Base-by-base conservation (phyloP, 192 early-diverging fungal genomes). In the Linderina pennispora region DNA sequence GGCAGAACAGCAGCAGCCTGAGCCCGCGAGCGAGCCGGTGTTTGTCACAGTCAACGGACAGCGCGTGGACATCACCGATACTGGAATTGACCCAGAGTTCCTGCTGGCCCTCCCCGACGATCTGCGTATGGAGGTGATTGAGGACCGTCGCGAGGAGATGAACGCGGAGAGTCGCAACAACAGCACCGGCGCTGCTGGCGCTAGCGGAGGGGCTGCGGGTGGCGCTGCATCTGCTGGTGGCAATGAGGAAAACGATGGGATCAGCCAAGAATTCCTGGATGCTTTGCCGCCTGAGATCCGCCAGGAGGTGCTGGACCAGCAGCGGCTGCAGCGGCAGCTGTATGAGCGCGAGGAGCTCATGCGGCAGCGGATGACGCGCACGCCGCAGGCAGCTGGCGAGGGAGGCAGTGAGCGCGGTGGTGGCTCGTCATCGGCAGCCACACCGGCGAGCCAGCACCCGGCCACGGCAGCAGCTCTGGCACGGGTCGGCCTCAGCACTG, bases 61-160 rank as follows among this genome's bases (percentile, higher is more conserved):
- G 26, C 48, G 75, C 49, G 75, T 94, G 0, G 94, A 99, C 46
- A 91, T 99, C 28, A 88, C 91, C 1, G 91, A 90, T 16, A 87
- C 86, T 15, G 96, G 91, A 8, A 99, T 99, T 34, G 96, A 99
- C 51, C 78, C 81, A 4, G 85, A 85, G 49, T 99, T 99, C 60
- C 71, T 99, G 43, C 82, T 88, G 50, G 96, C 96, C 2, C 68
- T 99, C 20, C 96, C 96, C 0, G 94, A 95, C 21, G 92, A 97
- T 37, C 62, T 99, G 56, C 86, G 91, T 33, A 79, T 82, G 51
- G 96, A 99, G 66, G 92, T 97, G 6, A 74, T 96, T 25, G 85
- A 85, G 49, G 81, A 90, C 42, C 92, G 96, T 28, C 58, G 80
- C 17, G 74, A 75, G 22, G 82, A 89, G 39, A 43, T 63, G 36